Base-by-base conservation (phyloP, 179 eudicot species). In the Beta corolliflora region DNA sequence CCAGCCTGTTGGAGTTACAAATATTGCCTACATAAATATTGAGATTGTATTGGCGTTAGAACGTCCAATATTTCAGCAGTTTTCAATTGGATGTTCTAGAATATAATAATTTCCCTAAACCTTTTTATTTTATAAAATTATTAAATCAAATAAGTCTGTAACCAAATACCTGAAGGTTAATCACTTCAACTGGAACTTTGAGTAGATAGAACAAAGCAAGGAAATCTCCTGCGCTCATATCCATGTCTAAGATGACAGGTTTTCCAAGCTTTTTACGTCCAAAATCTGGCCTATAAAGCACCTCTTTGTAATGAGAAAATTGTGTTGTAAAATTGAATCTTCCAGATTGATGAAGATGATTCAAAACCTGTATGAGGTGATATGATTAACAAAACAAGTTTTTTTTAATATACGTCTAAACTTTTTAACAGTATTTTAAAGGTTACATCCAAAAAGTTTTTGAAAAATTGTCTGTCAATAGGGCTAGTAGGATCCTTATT, bases 1-100 rank as follows among this genome's bases (percentile, higher is more conserved):
- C 98, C 98, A 95, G 1, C 97, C 98, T 50, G 93, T 92, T 45
- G 97, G 91, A 73, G 85, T 93, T 46, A 93, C 91, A 56, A 93
- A 55, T 85, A 95, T 86, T 41, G 92, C 98, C 98, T 94, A 76
- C 8, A 80, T 58, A 44, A 53, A 45, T n/a, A 14, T 18, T 67
- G 31, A 10, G 15, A 67, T 14, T 5, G 1, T 25, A 25, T 67
- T 67, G 41, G 71, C 31, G 18, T 41, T 5, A 44, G 74, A 66
- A 61, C 5, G 29, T 18, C 19, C 25, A 7, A 60, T 3, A 7
- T 18, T n/a, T n/a, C 13, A 60, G 9, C 70, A 29, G 18, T 0
- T 10, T 29, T 10, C 25, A 36, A 11, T 29, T 63, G 41, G 41
- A 36, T 36, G 2, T 36, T 36, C 41, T 36, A 36, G 41, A 36